Base-by-base conservation (phyloP, 805 yeast species). In the Spathaspora sp. region DNA sequence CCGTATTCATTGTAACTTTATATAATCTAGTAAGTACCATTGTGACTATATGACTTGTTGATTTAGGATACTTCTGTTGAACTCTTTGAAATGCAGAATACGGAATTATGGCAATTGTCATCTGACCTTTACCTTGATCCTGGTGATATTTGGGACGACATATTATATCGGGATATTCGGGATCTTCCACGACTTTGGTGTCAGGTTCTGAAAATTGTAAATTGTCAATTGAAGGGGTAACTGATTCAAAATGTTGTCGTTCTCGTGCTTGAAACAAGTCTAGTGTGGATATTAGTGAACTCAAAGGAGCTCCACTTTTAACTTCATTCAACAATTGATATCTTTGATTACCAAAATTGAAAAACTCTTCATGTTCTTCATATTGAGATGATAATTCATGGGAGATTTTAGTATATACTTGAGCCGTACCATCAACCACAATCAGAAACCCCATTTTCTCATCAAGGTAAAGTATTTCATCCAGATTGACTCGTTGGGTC, bases 11-110 rank as follows among this genome's bases (percentile, higher is more conserved):
- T 0, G 98, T 93, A 8, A 94, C 97, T 57, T 96, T 81, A 64
- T 90, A 89, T 49, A 94, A 76, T 55, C 96, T 79, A 1, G 96
- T 86, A 51, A 93, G 70, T 20, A 93, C 89, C 82, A 93, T 91
- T 60, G 96, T 97, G 12, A 93, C 93, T 29, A 94, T 92, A 66
- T 92, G 97, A 0, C 97, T 89, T 0, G 97, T 86, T 0, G 97
- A 89, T 55, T 87, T 82, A 5, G 98, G 98, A 62, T 85, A 89
- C 59, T 84, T 87, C 29, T 73, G 64, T 6, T 87, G 85, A 40
- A 93, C 78, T 49, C 87, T 74, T 50, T 81, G 77, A 59, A 93
- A 94, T 0, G 97, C 88, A 49, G 82, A 85, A 1, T 85, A 82
- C 0, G 99, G 99, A 14, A 93, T 92, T 38, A 93, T 87, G 0